Evolutionary conservation across 768 basidiomycete genomes (phyloP).

Genomic region (Lactarius sp.): DNA sequence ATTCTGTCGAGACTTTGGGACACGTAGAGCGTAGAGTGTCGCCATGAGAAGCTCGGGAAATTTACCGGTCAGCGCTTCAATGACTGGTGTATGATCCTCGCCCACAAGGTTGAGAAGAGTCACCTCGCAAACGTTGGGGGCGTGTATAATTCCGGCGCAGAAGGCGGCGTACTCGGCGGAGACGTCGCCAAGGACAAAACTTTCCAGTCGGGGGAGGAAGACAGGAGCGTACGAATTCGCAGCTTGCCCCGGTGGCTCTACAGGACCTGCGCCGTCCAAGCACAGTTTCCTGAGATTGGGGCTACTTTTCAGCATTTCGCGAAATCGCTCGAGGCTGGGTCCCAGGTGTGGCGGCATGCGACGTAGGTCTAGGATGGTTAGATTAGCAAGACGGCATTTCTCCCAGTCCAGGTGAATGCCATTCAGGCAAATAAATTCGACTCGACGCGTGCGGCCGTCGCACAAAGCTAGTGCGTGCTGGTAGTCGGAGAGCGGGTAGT

Average conservation of each 20-base stretch:
- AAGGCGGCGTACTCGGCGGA: slow-evolving; percentile 44
- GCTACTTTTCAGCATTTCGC: slow-evolving; percentile 41
- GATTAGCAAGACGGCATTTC: slow-evolving; percentile 42
- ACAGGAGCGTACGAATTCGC: slow-evolving; percentile 36
- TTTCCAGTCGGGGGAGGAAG: slow-evolving; percentile 44
- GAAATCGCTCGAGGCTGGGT: slow-evolving; percentile 48
- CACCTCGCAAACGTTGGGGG: slow-evolving; percentile 53
- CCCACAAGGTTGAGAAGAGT: slow-evolving; percentile 51
- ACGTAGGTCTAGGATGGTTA: slow-evolving; percentile 62
- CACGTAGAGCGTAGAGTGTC: slow-evolving; percentile 45
- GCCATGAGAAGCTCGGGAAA: slow-evolving; percentile 53
- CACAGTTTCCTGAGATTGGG: slow-evolving; percentile 49
- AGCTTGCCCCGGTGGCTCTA: slow-evolving; percentile 28
- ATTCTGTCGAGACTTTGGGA: slow-evolving; percentile 30
- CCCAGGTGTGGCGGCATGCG: slow-evolving; percentile 50
- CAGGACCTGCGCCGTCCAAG: slow-evolving; percentile 60
- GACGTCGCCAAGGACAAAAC: slow-evolving; percentile 55
- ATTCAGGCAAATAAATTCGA: slow-evolving; percentile 50
- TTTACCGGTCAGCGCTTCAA: slow-evolving; percentile 41
- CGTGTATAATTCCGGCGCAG: slow-evolving; percentile 45
- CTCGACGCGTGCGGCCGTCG: slow-evolving; percentile 40
- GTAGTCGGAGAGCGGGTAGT: slow-evolving; percentile 36
- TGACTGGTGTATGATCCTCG: slow-evolving; percentile 48
- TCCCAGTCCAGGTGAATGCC: slow-evolving; percentile 62
- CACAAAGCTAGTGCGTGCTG: slow-evolving; percentile 44